Evolutionary conservation across 306 rosid genomes (phyloP).

Genomic region (Cotoneaster glaucophyllus): DNA sequence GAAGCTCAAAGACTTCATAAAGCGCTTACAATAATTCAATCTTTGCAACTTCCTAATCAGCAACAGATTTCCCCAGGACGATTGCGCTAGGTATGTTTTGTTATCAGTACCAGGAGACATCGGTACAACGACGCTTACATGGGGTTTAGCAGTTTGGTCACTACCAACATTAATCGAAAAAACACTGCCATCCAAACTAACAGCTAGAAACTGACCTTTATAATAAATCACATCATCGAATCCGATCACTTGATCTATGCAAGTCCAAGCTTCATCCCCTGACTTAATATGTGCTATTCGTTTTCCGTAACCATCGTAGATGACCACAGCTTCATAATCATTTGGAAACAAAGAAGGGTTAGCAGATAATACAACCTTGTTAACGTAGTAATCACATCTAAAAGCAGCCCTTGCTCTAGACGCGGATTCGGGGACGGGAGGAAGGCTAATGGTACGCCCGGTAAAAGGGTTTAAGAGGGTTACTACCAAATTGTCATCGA

Average conservation of each 20-base stretch:
- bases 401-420: neutral
- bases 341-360: neutral
- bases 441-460: neutral
- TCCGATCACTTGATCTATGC: neutral
- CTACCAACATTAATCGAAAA: neutral
- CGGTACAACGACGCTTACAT: neutral
- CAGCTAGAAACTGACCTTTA: neutral
- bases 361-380: neutral
- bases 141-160: neutral
- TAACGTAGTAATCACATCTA: neutral
- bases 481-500: neutral
- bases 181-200: neutral
- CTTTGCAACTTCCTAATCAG: neutral
- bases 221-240: neutral
- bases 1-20: neutral
- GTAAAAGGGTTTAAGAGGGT: neutral
- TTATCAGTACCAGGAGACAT: neutral
- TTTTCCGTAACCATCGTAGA: neutral
- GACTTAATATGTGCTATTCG: neutral
- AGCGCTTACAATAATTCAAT: neutral
- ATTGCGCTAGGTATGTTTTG: neutral
- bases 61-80: neutral
- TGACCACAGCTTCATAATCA: neutral
- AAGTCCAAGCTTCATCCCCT: conserved; percentile 3
- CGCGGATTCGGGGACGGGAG: neutral